Percentiles rank a stretch among this genome's conserved stretches.
Evolutionary conservation across 768 basidiomycete genomes (phyloP).

Genomic region (Butyriboletus loyo): DNA sequence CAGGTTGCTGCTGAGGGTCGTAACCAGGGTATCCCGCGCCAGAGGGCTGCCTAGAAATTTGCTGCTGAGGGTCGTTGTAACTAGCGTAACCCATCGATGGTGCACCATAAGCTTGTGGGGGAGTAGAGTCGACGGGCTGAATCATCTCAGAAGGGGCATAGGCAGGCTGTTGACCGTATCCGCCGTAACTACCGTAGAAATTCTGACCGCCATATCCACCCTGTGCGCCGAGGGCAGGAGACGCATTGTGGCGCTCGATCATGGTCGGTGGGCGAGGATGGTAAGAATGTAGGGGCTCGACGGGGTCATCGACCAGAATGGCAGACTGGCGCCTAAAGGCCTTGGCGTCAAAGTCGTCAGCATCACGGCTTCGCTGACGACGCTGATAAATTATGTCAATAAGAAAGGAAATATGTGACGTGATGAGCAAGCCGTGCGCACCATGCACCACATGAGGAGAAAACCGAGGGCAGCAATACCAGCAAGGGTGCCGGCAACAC

Average conservation of each 20-base stretch:
- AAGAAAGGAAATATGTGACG: neutral
- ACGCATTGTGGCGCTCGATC: slow-evolving; percentile 49
- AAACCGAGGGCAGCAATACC: slow-evolving; percentile 41
- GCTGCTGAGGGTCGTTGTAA: slow-evolving; percentile 29
- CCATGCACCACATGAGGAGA: slow-evolving; percentile 46
- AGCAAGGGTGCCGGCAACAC: slow-evolving; percentile 44
- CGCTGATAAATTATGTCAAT: slow-evolving; percentile 32
- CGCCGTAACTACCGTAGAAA: slow-evolving; percentile 25
- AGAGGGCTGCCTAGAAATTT: slow-evolving; percentile 19
- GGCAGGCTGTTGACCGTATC: slow-evolving; percentile 22
- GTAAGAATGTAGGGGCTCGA: slow-evolving; percentile 35
- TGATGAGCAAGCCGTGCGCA: slow-evolving; percentile 24
- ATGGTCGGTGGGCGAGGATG: slow-evolving; percentile 64
- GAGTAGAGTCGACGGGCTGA: slow-evolving; percentile 11
- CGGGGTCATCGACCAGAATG: slow-evolving; percentile 56
- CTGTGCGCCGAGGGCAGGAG: slow-evolving; percentile 27
- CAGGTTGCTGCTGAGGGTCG: slow-evolving; percentile 24
- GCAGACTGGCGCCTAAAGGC: slow-evolving; percentile 65
- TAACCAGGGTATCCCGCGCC: slow-evolving; percentile 22
- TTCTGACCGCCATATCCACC: slow-evolving; percentile 19
- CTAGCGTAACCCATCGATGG: slow-evolving; percentile 17
- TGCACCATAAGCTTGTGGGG: slow-evolving; percentile 23
- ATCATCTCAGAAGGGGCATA: slow-evolving; percentile 16
- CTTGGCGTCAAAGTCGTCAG: slow-evolving; percentile 49
- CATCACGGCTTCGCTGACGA: slow-evolving; percentile 36